phyloP scores from a whole-genome alignment of 495 filamentous ascomycete species.

The Tuber indicum region DNA sequence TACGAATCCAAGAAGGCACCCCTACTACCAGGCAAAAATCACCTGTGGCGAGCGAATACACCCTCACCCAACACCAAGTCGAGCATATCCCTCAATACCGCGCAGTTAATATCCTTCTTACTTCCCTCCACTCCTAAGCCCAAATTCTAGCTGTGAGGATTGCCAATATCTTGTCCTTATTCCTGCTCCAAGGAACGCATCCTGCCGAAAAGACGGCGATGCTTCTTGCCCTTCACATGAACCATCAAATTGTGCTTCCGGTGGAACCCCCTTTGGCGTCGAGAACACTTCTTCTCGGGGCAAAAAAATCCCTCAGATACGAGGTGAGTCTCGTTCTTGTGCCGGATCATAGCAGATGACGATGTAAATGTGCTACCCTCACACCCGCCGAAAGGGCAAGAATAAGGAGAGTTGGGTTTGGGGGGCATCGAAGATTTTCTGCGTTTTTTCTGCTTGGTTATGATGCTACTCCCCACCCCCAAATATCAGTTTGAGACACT shows the following conservation, averaged over 20 bases:
- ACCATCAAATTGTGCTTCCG: not conserved
- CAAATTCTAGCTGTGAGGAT: not conserved
- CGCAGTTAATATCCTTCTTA: not conserved
- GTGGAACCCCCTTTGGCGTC: not conserved
- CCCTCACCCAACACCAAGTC: not conserved
- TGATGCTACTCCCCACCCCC: not conserved
- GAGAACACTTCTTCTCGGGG: not conserved
- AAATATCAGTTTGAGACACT: not conserved
- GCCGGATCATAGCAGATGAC: not conserved
- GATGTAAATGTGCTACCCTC: not conserved
- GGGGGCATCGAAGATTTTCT: not conserved
- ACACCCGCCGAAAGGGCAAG: not conserved
- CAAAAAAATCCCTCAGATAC: not conserved
- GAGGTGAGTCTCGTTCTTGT: not conserved
- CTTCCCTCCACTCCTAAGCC: not conserved
- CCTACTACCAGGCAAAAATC: not conserved
- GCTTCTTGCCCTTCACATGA: not conserved
- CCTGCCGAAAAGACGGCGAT: not conserved
- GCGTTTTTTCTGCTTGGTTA: not conserved
- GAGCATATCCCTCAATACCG: not conserved
- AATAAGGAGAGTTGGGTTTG: not conserved
- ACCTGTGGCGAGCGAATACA: not conserved
- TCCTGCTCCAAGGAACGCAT: not conserved
- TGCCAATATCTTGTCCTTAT: not conserved
- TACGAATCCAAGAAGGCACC: not conserved